Conservation (phyloP, 352 stramenopile genomes). For the Pythium scleroteichum region DNA sequence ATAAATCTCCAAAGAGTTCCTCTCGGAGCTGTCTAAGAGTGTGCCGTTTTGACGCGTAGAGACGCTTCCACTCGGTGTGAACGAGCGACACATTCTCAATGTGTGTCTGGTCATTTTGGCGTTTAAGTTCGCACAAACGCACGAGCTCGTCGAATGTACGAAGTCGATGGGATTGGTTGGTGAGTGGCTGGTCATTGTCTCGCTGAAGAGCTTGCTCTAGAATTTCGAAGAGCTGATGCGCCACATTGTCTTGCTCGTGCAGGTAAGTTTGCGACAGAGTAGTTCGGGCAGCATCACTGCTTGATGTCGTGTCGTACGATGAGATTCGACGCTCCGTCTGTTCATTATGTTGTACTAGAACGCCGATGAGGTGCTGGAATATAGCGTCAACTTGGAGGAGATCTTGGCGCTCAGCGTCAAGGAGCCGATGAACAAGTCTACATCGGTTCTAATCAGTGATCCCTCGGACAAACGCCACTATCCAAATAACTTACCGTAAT, state of each 20-base stretch:
- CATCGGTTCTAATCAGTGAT: not conserved
- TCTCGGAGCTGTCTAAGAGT: constrained; percentile 21
- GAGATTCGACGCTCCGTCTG: constrained; percentile 14
- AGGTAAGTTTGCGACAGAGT: constrained; percentile 24
- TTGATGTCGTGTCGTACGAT: constrained; percentile 12
- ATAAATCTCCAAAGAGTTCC: constrained; percentile 31
- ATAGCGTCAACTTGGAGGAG: constrained; percentile 22
- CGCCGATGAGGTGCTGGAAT: constrained; percentile 20
- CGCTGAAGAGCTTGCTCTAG: constrained; percentile 16
- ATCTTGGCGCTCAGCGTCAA: constrained; percentile 36
- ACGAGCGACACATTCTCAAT: constrained; percentile 13
- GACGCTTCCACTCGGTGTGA: constrained; percentile 21
- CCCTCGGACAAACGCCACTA: not conserved
- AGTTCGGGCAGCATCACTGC: constrained; percentile 10
- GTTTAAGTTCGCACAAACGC: constrained; percentile 19
- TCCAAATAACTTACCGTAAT: constrained; percentile 28
- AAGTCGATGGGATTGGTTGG: not conserved
- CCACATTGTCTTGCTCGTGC: constrained; percentile 24
- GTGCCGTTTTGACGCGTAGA: constrained; percentile 24
- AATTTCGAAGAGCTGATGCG: constrained; percentile 20
- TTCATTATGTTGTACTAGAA: constrained; percentile 16
- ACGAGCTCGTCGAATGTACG: constrained; percentile 35
- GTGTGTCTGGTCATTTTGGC: constrained; percentile 17
- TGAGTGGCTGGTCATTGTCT: not conserved
- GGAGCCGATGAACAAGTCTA: constrained; percentile 35